Evolutionary conservation across 192 early-diverging fungal species (phyloP).

Genomic region (Backusella liffmaniae): DNA sequence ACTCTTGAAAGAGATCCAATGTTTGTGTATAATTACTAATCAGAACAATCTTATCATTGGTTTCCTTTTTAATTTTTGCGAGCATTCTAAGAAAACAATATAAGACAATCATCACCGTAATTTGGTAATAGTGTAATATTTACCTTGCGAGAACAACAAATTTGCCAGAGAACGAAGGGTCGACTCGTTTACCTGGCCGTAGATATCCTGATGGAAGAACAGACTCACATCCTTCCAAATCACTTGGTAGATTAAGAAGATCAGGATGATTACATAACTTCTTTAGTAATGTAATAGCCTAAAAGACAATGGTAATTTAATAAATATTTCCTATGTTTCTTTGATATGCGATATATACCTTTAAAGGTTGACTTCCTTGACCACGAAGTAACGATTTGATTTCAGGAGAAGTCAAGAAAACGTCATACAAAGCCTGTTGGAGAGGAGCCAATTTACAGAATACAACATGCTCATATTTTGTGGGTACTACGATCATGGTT

Average conservation of each 20-base stretch:
- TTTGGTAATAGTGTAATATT: neutral
- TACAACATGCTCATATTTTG: constrained; percentile 98
- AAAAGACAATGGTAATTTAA: neutral
- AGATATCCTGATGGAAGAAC: constrained; percentile 57
- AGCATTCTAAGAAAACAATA: constrained; percentile 54
- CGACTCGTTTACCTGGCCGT: constrained; percentile 36
- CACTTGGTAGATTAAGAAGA: constrained; percentile 67
- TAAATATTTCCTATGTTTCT: neutral
- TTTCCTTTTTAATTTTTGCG: constrained; percentile 64
- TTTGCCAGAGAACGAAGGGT: constrained; percentile 77
- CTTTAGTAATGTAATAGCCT: constrained; percentile 88
- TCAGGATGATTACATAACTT: constrained; percentile 98
- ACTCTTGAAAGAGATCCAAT: constrained; percentile 88
- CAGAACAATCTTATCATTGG: constrained; percentile 93
- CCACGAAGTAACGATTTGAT: constrained; percentile 71
- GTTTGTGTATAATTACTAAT: constrained; percentile 99
- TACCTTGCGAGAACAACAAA: constrained; percentile 76
- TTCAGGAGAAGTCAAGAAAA: constrained; percentile 69
- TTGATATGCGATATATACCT: constrained; percentile 34
- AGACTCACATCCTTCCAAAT: constrained; percentile 59
- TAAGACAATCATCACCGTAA: neutral
- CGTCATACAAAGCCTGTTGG: constrained; percentile 81
- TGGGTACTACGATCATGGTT: constrained; percentile 63
- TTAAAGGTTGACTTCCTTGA: constrained; percentile 79
- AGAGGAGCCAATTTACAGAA: constrained; percentile 82